These are phyloP conservation scores for Irpex sp. DNA, from an alignment of 1,284 basidiomycete species.

Conservation along the genomic window DNA sequence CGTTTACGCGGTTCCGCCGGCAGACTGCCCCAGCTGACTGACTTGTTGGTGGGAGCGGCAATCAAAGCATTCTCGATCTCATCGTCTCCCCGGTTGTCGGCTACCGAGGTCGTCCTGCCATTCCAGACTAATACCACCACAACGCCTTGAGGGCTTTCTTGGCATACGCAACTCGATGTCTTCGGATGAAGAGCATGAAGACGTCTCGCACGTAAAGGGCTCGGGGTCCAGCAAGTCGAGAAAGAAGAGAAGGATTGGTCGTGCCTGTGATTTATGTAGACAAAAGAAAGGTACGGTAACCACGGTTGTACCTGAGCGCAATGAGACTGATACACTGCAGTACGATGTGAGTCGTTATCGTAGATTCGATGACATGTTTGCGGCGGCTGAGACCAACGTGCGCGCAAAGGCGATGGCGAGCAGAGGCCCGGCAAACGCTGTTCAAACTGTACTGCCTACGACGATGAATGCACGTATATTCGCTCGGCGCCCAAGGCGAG, in stretches of 20 bases:
- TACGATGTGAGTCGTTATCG: constrained; percentile 1
- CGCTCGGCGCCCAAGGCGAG: constrained; percentile 57
- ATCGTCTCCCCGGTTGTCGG: background rate
- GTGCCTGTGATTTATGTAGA: constrained; percentile 9
- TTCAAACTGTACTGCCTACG: constrained; percentile 70
- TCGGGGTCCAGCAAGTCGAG: background rate
- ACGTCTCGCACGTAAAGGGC: background rate
- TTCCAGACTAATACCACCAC: background rate
- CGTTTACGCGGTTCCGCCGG: background rate
- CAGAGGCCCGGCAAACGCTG: constrained; percentile 57
- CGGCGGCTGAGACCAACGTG: background rate
- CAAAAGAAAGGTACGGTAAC: constrained; percentile 8
- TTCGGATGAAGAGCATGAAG: background rate
- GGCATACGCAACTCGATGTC: background rate
- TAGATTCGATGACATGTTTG: background rate
- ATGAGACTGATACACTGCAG: constrained; percentile 1
- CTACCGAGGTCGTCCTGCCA: background rate
- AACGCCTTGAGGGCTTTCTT: background rate
- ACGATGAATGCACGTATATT: constrained; percentile 70
- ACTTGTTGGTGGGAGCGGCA: background rate
- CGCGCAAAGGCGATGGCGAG: constrained; percentile 9
- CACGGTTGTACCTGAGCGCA: background rate
- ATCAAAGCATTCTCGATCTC: background rate
- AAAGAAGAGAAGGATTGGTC: constrained; percentile 6
- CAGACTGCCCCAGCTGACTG: background rate